phyloP scores from a whole-genome alignment of 495 filamentous ascomycete genomes.

The Ramalina peruviana region DNA sequence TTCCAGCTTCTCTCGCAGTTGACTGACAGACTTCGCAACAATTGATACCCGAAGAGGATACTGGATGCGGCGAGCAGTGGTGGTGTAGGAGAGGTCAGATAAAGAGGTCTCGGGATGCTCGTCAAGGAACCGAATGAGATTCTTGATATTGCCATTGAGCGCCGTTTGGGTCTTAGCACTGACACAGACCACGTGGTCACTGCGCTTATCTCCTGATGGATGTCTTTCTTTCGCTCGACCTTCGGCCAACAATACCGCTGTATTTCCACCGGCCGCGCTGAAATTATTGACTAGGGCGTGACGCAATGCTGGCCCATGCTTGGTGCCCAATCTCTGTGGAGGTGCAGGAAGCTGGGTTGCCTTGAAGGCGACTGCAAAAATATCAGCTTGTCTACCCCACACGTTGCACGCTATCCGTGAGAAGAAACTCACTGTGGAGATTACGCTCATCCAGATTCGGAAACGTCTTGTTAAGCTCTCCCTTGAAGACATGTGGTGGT shows the following conservation, averaged over 20 bases:
- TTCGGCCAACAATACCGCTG: slow-evolving; percentile 39
- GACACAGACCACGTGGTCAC: slow-evolving; percentile 34
- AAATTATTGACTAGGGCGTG: slow-evolving; percentile 57
- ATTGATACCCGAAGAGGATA: slow-evolving; percentile 28
- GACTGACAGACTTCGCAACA: not conserved
- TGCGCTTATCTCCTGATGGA: slow-evolving; percentile 27
- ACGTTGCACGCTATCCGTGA: no score
- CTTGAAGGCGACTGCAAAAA: slow-evolving; percentile 14
- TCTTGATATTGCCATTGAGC: slow-evolving; percentile 39
- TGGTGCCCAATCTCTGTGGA: slow-evolving; percentile 3
- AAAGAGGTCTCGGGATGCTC: slow-evolving; percentile 32
- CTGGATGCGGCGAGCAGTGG: slow-evolving; percentile 33
- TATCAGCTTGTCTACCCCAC: no score
- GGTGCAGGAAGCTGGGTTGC: slow-evolving; percentile 28
- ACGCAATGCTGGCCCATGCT: slow-evolving; percentile 41
- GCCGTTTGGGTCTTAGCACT: slow-evolving; percentile 41
- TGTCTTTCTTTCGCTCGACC: slow-evolving; percentile 19
- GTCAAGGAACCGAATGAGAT: slow-evolving; percentile 36
- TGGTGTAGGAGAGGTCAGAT: slow-evolving; percentile 57
- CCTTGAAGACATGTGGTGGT: slow-evolving; percentile 29
- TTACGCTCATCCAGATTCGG: slow-evolving; percentile 49
- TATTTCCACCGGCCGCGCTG: slow-evolving; percentile 44
- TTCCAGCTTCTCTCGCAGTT: slow-evolving; percentile 3
- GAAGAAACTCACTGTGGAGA: slow-evolving; percentile 12
- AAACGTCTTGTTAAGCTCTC: slow-evolving; percentile 22